Conservation (phyloP, 345 rosid genomes). For the Toxicodendron radicans region DNA sequence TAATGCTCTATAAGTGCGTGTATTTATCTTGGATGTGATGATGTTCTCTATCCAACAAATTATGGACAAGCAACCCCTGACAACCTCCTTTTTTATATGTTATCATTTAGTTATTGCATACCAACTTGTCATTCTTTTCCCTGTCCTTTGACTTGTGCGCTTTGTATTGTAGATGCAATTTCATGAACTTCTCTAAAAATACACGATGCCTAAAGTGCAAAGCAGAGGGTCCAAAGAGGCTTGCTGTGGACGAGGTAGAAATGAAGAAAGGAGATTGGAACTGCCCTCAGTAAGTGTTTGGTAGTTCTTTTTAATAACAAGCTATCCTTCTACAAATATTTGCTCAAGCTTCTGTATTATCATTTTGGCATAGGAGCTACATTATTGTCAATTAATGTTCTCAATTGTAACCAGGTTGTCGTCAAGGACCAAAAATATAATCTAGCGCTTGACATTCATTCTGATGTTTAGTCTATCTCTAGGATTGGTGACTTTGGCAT, state of each 20-base stretch:
- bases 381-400: neutral
- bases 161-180: constrained; percentile 52
- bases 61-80: no score
- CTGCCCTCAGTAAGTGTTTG: constrained; percentile 53
- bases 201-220: constrained; percentile 59
- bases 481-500: neutral
- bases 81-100: no score
- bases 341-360: neutral
- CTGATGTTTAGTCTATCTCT: neutral
- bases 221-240: constrained; percentile 56
- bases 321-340: neutral
- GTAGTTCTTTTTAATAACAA: neutral
- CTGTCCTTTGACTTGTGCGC: constrained; percentile 12
- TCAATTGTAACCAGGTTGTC: neutral
- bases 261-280: constrained; percentile 90
- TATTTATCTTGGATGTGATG: no score
- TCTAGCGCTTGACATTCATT: neutral
- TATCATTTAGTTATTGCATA: neutral
- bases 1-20: no score
- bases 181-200: constrained; percentile 69
- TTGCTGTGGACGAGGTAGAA: constrained; percentile 35
- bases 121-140: neutral
- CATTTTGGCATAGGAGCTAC: neutral
- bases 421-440: neutral
- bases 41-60: no score